These are phyloP conservation scores for Pouteria campechiana DNA, from an alignment of 179 eudicot genomes.

Conservation along the genomic window DNA sequence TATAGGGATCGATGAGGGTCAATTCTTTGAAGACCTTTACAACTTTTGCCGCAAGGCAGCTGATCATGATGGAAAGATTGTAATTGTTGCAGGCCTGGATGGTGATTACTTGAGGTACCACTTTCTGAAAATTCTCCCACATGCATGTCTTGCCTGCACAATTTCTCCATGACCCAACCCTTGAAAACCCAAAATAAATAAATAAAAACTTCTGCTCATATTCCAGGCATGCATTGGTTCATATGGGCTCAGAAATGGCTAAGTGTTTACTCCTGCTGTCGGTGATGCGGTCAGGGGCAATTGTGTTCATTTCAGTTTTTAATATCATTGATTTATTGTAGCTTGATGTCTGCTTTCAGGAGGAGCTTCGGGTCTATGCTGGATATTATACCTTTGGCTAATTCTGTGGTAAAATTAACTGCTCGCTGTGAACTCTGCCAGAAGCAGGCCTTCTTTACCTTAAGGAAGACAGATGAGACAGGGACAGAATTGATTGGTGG, in stretches of 20 bases:
- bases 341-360: conserved; percentile 18
- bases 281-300: no score
- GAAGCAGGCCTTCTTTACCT: conserved; percentile 61
- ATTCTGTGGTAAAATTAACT: conserved; percentile 74
- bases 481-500: conserved; percentile 72
- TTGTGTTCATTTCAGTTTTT: no score
- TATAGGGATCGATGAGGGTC: conserved; percentile 94
- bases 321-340: no score
- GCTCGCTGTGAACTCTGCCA: conserved; percentile 86
- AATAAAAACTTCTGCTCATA: no score
- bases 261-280: no score
- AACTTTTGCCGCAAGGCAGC: conserved; percentile 80
- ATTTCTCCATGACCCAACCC: neutral
- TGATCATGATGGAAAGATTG: conserved; percentile 67
- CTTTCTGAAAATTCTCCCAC: neutral
- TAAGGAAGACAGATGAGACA: conserved; percentile 52
- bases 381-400: conserved; percentile 76
- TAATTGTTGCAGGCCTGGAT: conserved; percentile 81
- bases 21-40: conserved; percentile 76
- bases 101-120: conserved; percentile 90
- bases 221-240: neutral
- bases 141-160: neutral
- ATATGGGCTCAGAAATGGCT: neutral
- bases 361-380: conserved; percentile 84
- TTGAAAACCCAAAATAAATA: no score